Percentiles rank a stretch among this genome's conserved stretches.
These are phyloP conservation scores for Venturia pyrina DNA, from an alignment of 2,329 filamentous ascomycete species.

Conservation along the genomic window DNA sequence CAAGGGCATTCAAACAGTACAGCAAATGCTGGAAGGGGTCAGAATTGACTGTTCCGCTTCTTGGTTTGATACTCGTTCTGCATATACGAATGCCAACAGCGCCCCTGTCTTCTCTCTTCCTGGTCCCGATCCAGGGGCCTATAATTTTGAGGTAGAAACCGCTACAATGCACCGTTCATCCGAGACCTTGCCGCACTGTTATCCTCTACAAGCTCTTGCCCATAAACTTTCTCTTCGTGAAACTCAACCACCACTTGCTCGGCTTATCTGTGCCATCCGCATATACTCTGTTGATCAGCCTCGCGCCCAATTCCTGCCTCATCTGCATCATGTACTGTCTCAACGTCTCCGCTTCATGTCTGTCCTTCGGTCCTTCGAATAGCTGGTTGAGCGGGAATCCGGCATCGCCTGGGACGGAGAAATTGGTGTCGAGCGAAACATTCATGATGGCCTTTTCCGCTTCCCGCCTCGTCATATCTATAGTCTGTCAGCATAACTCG, in stretches of 20 bases:
- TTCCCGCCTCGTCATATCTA: conserved; percentile 14
- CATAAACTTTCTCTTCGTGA: conserved; percentile 99
- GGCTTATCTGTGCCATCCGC: conserved; percentile 57
- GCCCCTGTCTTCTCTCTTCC: too few relatives aligned
- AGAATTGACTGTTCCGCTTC: too few relatives aligned
- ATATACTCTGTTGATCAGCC: conserved; percentile 80
- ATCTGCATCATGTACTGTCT: conserved; percentile 87
- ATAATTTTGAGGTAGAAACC: too few relatives aligned
- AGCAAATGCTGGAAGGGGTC: too few relatives aligned
- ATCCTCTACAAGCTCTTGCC: conserved; percentile 52
- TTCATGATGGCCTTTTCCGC: conserved; percentile 66
- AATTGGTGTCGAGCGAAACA: conserved; percentile 82
- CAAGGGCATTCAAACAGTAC: too few relatives aligned
- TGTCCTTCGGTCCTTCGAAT: conserved; percentile 78
- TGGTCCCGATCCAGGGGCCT: too few relatives aligned
- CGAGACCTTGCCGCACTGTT: too few relatives aligned
- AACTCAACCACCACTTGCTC: conserved; percentile 94
- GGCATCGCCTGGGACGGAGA: conserved; percentile 88
- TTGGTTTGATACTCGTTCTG: too few relatives aligned
- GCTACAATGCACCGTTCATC: too few relatives aligned
- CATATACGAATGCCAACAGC: too few relatives aligned
- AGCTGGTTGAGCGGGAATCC: conserved; percentile 93
- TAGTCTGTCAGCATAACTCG: not conserved
- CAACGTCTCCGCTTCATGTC: conserved; percentile 81
- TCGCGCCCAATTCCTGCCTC: conserved; percentile 75